Evolutionary conservation across 129 eudicot genomes (phyloP).

Genomic region (Artemisia annua): DNA sequence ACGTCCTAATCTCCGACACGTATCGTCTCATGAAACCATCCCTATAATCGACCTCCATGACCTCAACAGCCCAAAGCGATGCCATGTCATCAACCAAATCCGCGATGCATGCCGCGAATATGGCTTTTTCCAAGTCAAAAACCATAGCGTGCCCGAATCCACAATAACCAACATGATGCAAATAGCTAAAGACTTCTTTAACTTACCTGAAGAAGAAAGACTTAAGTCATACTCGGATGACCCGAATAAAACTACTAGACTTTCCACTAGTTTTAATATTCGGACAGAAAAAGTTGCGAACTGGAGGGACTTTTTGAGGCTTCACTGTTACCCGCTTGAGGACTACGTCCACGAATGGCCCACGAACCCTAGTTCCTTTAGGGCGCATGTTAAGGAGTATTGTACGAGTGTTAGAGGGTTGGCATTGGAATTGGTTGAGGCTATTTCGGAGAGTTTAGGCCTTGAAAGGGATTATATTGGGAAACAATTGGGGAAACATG

Average conservation of each 20-base stretch:
- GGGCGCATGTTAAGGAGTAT: constrained; percentile 35
- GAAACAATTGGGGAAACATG: constrained; percentile 22
- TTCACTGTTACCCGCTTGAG: constrained; percentile 45
- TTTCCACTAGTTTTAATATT: constrained; percentile 43
- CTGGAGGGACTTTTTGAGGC: constrained; percentile 47
- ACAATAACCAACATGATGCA: constrained; percentile 32
- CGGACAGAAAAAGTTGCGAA: constrained; percentile 45
- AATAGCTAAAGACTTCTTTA: constrained; percentile 36
- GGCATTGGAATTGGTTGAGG: no score
- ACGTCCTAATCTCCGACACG: constrained; percentile 40
- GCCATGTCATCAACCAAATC: constrained; percentile 27
- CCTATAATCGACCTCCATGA: constrained; percentile 34
- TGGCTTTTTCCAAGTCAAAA: constrained; percentile 48
- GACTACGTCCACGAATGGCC: constrained; percentile 48
- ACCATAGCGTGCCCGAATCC: constrained; percentile 35
- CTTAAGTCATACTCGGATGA: constrained; percentile 46
- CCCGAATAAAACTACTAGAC: constrained; percentile 41
- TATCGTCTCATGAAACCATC: constrained; percentile 23
- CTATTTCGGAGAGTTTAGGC: neutral
- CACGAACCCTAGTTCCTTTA: constrained; percentile 29
- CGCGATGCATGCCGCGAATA: constrained; percentile 36
- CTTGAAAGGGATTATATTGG: no score
- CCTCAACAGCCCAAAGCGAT: constrained; percentile 26
- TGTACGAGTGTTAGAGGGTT: constrained; percentile 11
- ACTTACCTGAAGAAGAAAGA: constrained; percentile 39